Evolutionary conservation across 768 basidiomycete genomes (phyloP).

Genomic region (Collybia mongolica): DNA sequence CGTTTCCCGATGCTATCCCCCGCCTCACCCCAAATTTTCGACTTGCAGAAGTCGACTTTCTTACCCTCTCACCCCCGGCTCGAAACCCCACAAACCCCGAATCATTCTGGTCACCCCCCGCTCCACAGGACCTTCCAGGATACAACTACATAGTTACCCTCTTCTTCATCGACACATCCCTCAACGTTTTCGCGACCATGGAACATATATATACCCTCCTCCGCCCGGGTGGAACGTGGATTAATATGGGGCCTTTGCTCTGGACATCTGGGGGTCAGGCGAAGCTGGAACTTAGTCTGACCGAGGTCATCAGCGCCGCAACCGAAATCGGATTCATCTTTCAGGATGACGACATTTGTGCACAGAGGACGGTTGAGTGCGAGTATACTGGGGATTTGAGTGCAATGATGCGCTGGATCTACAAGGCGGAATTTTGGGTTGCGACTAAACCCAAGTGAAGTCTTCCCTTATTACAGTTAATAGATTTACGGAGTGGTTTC

Average conservation of each 20-base stretch:
- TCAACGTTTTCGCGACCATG: constrained; percentile 51
- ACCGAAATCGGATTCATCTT: constrained; percentile 55
- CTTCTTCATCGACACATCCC: constrained; percentile 67
- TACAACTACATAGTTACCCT: constrained; percentile 65
- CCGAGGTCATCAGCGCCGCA: constrained; percentile 56
- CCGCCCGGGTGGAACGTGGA: constrained; percentile 64
- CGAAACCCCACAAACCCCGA: not conserved
- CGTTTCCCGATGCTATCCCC: constrained; percentile 64
- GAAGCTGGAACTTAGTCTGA: constrained; percentile 57
- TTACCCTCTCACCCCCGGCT: constrained; percentile 31
- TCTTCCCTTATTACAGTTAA: too few relatives aligned
- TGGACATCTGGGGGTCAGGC: constrained; percentile 59
- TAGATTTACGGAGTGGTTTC: too few relatives aligned
- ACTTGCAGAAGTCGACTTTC: constrained; percentile 59
- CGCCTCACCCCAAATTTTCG: constrained; percentile 39
- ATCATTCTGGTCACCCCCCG: constrained; percentile 16
- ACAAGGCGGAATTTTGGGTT: constrained; percentile 68
- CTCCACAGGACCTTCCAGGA: constrained; percentile 19
- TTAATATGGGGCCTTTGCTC: constrained; percentile 69
- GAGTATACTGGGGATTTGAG: constrained; percentile 62
- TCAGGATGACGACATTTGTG: constrained; percentile 22
- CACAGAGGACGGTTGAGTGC: constrained; percentile 49
- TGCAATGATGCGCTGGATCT: constrained; percentile 74
- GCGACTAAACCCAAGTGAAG: constrained; percentile 38
- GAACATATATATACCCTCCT: constrained; percentile 57